Percentiles rank a stretch among this genome's conserved stretches.
Evolutionary conservation across 768 basidiomycete genomes (phyloP).

Genomic region (Rhodotorula diobovata): DNA sequence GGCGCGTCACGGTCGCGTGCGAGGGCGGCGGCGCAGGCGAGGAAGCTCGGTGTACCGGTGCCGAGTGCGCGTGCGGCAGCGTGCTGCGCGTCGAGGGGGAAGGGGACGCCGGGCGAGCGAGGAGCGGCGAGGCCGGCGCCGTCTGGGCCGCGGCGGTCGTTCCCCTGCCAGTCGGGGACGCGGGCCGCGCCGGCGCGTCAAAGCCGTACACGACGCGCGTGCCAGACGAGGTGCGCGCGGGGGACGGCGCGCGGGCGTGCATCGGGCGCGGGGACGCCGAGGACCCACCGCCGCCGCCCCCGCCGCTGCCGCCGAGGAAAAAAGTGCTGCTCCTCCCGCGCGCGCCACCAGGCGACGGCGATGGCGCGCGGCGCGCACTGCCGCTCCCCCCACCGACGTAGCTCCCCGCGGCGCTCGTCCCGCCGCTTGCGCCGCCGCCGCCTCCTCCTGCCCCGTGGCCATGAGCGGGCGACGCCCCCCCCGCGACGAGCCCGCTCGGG

Average conservation of each 20-base stretch:
- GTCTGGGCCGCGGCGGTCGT: neutral
- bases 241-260: neutral
- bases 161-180: neutral
- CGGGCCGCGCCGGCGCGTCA: neutral
- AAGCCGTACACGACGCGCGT: neutral
- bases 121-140: neutral
- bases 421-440: too few species aligned
- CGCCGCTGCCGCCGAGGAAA: too few species aligned
- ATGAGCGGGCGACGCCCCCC: neutral
- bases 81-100: neutral
- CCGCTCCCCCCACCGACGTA: neutral
- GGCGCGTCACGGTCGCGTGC: neutral
- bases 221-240: too few species aligned
- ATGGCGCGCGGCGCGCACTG: neutral
- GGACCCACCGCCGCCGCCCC: too few species aligned
- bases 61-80: neutral
- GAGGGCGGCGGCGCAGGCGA: conserved; percentile 3
- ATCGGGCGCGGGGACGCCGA: neutral
- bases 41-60: neutral
- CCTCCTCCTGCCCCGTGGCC: too few species aligned
- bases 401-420: neutral
- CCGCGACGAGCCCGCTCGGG: neutral
- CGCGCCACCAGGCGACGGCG: too few species aligned
- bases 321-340: too few species aligned
- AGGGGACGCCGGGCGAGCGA: neutral